Base-by-base conservation (phyloP, 768 basidiomycete genomes). In the Collybia mongolica region DNA sequence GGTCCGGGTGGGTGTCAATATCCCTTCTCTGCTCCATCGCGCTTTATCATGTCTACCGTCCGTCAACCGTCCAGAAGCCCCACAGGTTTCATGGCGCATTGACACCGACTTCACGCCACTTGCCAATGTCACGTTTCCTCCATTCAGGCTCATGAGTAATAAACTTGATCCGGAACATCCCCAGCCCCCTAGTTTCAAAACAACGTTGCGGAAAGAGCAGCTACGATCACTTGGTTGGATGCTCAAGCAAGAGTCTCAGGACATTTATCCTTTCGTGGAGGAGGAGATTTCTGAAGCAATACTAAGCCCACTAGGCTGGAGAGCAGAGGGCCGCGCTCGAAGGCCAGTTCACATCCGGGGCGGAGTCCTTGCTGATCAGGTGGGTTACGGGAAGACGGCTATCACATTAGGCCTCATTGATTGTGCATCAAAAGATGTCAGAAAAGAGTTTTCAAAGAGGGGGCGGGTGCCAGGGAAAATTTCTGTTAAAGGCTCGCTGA, bases 331-430 rank as follows among this genome's bases (percentile, higher is more conserved):
- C 36, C 86, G 90, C 37, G 93, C 90, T 3, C 83, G 89, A 56
- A 72, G 93, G 28, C 81, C 86, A 0, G 78, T 91, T 45, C 77
- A 69, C 52, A 71, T 97, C 37, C 79, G 90, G 48, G 94, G 95
- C 15, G 94, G 95, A 9, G 94, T 97, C 42, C 81, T 97, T 39
- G 94, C 94, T 11, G 95, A 98, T 60, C 88, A 95, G 71, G 95
- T 98, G 53, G 95, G 95, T 44, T 98, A 98, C 61, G 95, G 95
- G 15, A 98, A 98, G 72, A 98, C 95, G 0, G 94, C 93, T 18
- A 95, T 97, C 56, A 93, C 92, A 2, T 78, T 98, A 23, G 94
- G 88, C 17, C 77, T 98, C 52, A 87, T 97, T 54, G 89, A 93
- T 60, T 85, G 86, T 60, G 75, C 84, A 18, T 68, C 72, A 17